Percentiles rank a stretch among this genome's conserved stretches.
phyloP scores from a whole-genome alignment of 208 protist species.

The Crithidia sp. region DNA sequence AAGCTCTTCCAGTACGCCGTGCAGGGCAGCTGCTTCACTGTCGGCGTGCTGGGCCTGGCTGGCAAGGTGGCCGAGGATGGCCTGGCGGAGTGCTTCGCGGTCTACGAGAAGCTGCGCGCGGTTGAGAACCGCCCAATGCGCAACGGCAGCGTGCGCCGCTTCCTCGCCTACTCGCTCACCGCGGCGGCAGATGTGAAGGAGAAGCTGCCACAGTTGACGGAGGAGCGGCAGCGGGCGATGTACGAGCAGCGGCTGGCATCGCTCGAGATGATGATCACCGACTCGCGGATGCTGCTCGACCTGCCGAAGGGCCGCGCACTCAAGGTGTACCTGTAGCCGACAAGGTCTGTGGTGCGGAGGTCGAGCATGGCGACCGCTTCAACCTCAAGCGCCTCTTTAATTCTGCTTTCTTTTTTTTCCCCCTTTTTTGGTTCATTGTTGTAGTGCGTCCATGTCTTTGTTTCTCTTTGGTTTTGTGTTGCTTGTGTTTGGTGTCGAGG shows the following conservation, averaged over 20 bases:
- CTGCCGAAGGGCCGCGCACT: conserved; percentile 42
- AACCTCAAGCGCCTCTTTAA: too few species aligned
- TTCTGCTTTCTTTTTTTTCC: background rate
- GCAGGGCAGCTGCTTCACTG: conserved; percentile 50
- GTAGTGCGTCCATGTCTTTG: background rate
- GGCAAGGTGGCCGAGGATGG: conserved; percentile 27
- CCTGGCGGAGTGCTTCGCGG: conserved; percentile 20
- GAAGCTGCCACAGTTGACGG: conserved; percentile 15
- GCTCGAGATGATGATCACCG: conserved; percentile 40
- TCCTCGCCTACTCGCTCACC: conserved; percentile 43
- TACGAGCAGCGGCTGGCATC: conserved; percentile 26
- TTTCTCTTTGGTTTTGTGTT: background rate
- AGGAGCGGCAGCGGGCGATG: conserved; percentile 16
- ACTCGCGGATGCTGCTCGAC: conserved; percentile 42
- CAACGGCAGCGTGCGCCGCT: conserved; percentile 53
- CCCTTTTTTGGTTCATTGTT: background rate
- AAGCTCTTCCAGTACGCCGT: conserved; percentile 57
- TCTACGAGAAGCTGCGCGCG: conserved; percentile 28
- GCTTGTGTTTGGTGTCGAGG: background rate
- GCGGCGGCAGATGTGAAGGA: conserved; percentile 30
- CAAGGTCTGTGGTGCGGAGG: background rate
- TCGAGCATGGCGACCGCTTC: background rate
- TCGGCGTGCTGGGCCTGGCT: conserved; percentile 34
- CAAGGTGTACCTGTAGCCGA: conserved; percentile 16
- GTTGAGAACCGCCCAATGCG: conserved; percentile 41